These are phyloP conservation scores for Plasmodium cynomolgi DNA, from an alignment of 169 alveolate species.

Conservation along the genomic window DNA sequence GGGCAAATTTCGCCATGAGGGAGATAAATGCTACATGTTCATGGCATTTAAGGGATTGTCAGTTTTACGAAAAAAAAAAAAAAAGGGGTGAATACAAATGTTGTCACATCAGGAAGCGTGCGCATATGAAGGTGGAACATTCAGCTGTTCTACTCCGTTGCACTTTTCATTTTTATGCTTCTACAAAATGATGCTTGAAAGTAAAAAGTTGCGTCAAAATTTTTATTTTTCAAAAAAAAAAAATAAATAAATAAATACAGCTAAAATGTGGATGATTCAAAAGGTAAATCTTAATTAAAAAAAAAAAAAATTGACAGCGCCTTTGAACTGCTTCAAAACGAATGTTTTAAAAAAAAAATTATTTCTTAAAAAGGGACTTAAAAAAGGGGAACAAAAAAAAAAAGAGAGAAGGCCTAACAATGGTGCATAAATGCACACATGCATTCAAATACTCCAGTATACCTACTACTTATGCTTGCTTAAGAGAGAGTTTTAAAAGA, in stretches of 20 bases:
- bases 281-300: background rate
- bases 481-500: constrained; percentile 16
- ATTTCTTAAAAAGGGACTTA: background rate
- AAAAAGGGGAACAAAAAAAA: background rate
- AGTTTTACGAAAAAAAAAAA: background rate
- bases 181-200: background rate
- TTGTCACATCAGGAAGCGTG: background rate
- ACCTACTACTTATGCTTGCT: background rate
- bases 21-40: background rate
- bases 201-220: background rate
- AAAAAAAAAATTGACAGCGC: constrained; percentile 1
- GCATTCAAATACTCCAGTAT: background rate
- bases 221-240: background rate
- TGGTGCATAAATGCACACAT: background rate
- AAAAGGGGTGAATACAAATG: background rate
- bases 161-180: background rate
- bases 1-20: background rate
- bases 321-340: background rate
- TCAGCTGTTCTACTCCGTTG: background rate
- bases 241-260: background rate
- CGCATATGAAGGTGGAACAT: background rate
- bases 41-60: background rate
- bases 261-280: background rate
- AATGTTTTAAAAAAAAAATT: background rate
- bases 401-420: background rate